Evolutionary conservation across 139 green algal species (phyloP).

Genomic region (Coelastrella sp.): DNA sequence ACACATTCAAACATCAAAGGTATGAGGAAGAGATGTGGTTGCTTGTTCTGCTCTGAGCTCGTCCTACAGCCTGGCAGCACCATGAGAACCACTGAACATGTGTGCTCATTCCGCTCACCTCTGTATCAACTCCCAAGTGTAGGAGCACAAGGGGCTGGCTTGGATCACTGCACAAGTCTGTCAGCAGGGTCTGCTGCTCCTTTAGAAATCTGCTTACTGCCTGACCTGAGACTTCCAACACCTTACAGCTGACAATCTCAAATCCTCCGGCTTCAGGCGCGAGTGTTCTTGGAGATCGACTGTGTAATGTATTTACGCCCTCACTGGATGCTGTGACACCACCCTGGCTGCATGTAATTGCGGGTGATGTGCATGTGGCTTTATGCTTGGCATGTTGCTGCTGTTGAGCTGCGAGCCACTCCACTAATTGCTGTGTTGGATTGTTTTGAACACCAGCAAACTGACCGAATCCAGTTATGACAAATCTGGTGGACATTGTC

Average conservation of each 20-base stretch:
- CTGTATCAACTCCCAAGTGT: constrained; percentile 30
- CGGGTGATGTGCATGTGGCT: neutral
- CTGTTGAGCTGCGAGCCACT: neutral
- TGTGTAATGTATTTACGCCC: too few relatives aligned
- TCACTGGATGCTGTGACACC: neutral
- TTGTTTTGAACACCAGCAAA: constrained; percentile 48
- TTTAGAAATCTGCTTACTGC: neutral
- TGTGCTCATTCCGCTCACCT: neutral
- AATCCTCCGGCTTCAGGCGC: neutral
- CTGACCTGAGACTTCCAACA: constrained; percentile 20
- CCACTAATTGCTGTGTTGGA: constrained; percentile 20
- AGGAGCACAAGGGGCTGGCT: constrained; percentile 18
- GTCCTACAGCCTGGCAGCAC: neutral
- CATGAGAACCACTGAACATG: neutral
- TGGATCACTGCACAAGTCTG: neutral
- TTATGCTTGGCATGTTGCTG: neutral
- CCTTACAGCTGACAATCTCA: neutral
- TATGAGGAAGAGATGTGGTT: too few relatives aligned
- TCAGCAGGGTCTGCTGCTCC: neutral
- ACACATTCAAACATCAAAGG: too few relatives aligned
- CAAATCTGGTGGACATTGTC: constrained; percentile 17
- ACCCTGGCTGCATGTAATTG: neutral
- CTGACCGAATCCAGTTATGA: constrained; percentile 55
- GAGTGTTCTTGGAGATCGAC: neutral
- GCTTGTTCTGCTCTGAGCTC: too few relatives aligned